Conservation (phyloP, 352 stramenopile species). For the Globisporangium camurandrum region DNA sequence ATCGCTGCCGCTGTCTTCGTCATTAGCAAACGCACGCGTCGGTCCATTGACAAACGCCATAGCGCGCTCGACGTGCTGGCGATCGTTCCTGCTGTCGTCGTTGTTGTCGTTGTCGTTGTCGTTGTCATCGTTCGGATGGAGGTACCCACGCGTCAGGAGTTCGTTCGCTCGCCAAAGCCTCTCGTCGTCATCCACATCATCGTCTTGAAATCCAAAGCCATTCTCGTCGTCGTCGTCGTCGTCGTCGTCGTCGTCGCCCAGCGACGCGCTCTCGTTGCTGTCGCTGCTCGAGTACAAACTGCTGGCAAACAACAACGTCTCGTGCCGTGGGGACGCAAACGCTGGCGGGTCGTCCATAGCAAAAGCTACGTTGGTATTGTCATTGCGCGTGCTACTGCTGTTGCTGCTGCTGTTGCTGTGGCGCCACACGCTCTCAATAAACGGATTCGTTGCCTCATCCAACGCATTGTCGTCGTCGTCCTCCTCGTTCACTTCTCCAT, state of each 20-base stretch:
- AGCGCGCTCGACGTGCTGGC: too few relatives aligned
- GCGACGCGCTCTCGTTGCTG: constrained; percentile 7
- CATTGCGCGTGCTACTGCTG: too few relatives aligned
- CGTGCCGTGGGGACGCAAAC: too few relatives aligned
- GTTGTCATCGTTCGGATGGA: neutral
- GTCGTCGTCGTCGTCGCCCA: constrained; percentile 7
- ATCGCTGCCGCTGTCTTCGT: neutral
- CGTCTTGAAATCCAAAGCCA: constrained; percentile 4
- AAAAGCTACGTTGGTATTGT: too few relatives aligned
- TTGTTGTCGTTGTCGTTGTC: neutral
- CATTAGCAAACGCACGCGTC: neutral
- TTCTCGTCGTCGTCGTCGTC: constrained; percentile 14
- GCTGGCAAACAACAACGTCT: constrained; percentile 16
- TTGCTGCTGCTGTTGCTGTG: too few relatives aligned
- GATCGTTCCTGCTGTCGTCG: neutral
- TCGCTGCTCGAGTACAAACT: constrained; percentile 26
- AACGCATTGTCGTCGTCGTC: neutral
- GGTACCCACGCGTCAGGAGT: too few relatives aligned
- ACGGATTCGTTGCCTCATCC: constrained; percentile 4
- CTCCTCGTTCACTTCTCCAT: neutral
- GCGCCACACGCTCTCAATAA: neutral
- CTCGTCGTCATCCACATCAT: too few relatives aligned
- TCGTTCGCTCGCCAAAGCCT: too few relatives aligned
- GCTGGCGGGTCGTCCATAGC: neutral
- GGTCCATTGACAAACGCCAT: neutral